Evolutionary conservation across 2,329 filamentous ascomycete species (phyloP).

Genomic region (Stemphylium vesicarium): DNA sequence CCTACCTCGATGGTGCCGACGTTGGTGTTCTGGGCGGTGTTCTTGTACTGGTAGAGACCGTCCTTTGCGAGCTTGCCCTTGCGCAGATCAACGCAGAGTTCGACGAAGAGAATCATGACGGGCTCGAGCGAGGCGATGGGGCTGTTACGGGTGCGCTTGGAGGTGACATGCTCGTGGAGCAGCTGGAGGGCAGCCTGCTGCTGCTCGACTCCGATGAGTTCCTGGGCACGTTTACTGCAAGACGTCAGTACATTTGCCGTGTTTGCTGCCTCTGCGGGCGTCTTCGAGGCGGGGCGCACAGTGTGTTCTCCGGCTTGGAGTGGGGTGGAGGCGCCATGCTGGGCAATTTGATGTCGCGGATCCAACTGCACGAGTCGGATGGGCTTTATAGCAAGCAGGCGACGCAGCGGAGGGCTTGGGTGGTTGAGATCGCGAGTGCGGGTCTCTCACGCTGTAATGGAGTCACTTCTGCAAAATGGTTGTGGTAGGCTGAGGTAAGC

Average conservation of each 20-base stretch:
- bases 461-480: conserved; percentile 24
- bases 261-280: background rate
- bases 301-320: conserved; percentile 98
- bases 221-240: conserved; percentile 76
- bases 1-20: conserved; percentile 93
- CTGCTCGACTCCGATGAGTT: conserved; percentile 98
- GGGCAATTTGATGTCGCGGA: conserved; percentile 40
- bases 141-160: conserved; percentile 95
- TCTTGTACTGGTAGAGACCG: conserved; percentile 99
- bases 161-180: conserved; percentile 98
- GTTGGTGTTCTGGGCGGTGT: conserved; percentile 98
- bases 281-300: conserved; percentile 51
- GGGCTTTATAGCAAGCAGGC: conserved; percentile 38
- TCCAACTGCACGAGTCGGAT: conserved; percentile 38
- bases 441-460: conserved; percentile 27
- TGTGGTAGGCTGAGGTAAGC: conserved; percentile 27
- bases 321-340: conserved; percentile 93
- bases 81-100: conserved; percentile 94
- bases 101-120: conserved; percentile 96
- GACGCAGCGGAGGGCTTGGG: conserved; percentile 30
- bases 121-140: conserved; percentile 96
- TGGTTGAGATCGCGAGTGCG: conserved; percentile 20
- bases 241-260: conserved; percentile 9
- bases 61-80: conserved; percentile 99
- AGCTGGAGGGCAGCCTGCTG: conserved; percentile 88